phyloP scores from a whole-genome alignment of 257 asterid species.

The Przewalskia tangutica region DNA sequence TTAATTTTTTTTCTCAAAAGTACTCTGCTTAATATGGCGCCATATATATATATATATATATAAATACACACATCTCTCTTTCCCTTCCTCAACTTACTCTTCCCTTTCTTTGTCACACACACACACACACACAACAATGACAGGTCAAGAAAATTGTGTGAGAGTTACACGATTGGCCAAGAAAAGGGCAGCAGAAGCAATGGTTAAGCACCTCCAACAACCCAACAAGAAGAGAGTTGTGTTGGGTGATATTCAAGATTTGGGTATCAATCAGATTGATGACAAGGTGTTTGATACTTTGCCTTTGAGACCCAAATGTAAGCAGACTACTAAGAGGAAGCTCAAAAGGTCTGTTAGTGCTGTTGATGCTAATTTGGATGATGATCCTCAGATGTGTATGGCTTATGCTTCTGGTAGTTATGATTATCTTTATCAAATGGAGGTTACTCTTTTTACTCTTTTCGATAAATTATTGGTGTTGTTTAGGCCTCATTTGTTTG shows the following conservation, averaged over 20 bases:
- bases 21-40: neutral
- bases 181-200: conserved; percentile 21
- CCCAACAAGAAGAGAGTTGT: conserved; percentile 17
- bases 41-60: neutral
- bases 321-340: neutral
- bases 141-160: conserved; percentile 1
- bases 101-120: neutral
- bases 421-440: conserved; percentile 15
- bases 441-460: neutral
- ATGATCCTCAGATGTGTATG: conserved; percentile 20
- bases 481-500: neutral
- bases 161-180: conserved; percentile 12
- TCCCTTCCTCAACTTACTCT: neutral
- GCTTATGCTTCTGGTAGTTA: conserved; percentile 15
- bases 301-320: neutral
- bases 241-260: conserved; percentile 9
- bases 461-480: neutral
- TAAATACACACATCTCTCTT: neutral
- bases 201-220: neutral
- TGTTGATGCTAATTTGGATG: conserved; percentile 5
- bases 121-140: neutral
- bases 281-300: too few species aligned
- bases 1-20: too few species aligned
- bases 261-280: neutral
- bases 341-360: neutral